Evolutionary conservation across 2,329 filamentous ascomycete species (phyloP).

Genomic region (Microdochium nivale): DNA sequence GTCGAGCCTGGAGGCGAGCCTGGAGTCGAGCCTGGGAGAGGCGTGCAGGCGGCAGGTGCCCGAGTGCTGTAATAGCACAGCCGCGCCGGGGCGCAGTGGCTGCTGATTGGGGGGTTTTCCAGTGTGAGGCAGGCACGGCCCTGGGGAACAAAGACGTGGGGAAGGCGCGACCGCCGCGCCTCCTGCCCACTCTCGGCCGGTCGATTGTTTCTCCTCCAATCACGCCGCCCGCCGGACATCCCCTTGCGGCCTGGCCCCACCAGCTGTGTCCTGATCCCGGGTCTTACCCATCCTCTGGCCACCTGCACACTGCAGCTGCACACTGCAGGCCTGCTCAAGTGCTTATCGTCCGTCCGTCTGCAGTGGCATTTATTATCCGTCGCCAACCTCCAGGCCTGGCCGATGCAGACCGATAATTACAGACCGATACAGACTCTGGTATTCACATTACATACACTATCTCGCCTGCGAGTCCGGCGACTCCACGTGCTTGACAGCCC

Average conservation of each 20-base stretch:
- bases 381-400: no score
- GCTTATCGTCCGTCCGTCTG: no score
- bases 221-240: neutral
- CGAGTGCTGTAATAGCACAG: neutral
- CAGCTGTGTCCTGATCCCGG: no score
- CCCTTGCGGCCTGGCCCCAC: neutral
- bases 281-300: no score
- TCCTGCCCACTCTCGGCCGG: neutral
- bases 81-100: neutral
- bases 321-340: no score
- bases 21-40: neutral
- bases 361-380: no score
- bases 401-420: no score
- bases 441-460: no score
- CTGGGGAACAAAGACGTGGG: neutral
- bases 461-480: no score
- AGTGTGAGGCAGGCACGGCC: neutral
- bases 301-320: no score
- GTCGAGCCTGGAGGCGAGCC: neutral
- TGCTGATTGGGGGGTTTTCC: neutral
- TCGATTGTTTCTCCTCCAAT: neutral
- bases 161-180: neutral
- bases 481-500: no score
- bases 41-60: neutral
- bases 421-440: no score